Conservation (phyloP, 2,329 filamentous ascomycete genomes). For the Talaromyces verruculosus region DNA sequence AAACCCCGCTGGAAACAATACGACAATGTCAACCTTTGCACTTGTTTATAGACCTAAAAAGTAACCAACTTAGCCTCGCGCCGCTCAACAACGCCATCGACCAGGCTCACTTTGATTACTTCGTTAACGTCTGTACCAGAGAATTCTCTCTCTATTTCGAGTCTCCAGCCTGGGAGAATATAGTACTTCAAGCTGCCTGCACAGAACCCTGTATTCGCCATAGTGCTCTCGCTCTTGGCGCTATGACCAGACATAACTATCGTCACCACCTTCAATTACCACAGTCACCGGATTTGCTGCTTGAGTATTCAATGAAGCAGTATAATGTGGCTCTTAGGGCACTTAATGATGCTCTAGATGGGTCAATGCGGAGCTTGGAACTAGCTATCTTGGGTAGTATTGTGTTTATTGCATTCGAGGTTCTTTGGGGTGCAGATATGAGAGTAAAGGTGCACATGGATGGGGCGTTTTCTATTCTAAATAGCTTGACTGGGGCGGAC, state of each 20-base stretch:
- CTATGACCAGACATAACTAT: neutral
- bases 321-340: neutral
- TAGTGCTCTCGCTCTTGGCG: neutral
- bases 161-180: neutral
- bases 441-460: constrained; percentile 5
- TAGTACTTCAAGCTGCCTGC: neutral
- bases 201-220: neutral
- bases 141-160: neutral
- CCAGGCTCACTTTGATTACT: neutral
- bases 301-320: neutral
- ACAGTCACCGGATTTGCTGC: neutral
- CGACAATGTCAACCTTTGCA: neutral
- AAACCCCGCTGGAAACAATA: neutral
- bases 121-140: neutral
- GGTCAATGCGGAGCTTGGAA: neutral
- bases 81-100: neutral
- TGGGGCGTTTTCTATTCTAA: neutral
- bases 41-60: neutral
- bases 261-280: neutral
- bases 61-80: neutral
- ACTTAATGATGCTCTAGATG: neutral
- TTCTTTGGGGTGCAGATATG: constrained; percentile 13
- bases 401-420: constrained; percentile 15
- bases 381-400: constrained; percentile 14
- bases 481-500: neutral